These are phyloP conservation scores for Oenanthe sinensis DNA, from an alignment of 129 eudicot genomes.

Conservation along the genomic window DNA sequence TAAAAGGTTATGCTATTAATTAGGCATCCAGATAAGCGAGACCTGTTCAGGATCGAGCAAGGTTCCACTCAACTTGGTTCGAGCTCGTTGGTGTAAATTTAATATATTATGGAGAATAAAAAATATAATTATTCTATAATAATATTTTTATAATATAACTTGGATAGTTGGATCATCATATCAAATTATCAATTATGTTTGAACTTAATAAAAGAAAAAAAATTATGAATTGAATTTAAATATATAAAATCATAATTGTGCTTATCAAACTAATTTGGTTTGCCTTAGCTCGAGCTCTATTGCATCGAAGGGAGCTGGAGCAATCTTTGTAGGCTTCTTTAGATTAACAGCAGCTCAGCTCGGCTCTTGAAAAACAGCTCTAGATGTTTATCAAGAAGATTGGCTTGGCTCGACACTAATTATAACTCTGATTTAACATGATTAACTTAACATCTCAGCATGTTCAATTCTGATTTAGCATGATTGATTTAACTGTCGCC, in stretches of 20 bases:
- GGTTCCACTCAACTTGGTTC: not conserved
- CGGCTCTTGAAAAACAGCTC: not conserved
- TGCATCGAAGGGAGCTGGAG: not conserved
- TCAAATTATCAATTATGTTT: not conserved
- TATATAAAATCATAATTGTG: not conserved
- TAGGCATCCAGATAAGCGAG: not conserved
- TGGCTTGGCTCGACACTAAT: not conserved
- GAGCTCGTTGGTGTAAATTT: not conserved
- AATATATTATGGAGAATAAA: not conserved
- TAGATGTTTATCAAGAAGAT: not conserved
- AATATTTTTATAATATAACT: not conserved
- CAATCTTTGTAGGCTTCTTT: not conserved
- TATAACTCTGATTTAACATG: not conserved
- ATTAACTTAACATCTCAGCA: not conserved
- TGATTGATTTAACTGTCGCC: not conserved
- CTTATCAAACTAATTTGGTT: not conserved
- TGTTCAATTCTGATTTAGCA: not conserved
- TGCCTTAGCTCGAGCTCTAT: not conserved
- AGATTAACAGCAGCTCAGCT: not conserved
- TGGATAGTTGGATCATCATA: not conserved
- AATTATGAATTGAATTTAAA: not conserved
- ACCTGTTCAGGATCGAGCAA: not conserved
- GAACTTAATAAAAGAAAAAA: not conserved
- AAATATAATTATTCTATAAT: no score
- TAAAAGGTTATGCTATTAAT: not conserved